Conservation (phyloP, 805 yeast species). For the Sugiyamaella chiloensis region DNA sequence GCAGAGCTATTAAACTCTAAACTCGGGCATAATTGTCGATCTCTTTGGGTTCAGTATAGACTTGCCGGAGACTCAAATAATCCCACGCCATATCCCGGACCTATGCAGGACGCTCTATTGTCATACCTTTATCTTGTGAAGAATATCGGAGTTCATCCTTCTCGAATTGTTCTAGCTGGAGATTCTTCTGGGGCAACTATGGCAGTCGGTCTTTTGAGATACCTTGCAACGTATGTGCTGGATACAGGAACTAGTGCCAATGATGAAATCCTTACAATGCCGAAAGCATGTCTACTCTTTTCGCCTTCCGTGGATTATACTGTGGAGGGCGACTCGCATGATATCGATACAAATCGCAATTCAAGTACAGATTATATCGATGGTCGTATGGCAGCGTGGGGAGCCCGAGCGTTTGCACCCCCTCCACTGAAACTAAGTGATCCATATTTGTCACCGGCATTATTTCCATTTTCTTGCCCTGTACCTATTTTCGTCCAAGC, state of each 20-base stretch:
- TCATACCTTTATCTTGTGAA: constrained; percentile 2
- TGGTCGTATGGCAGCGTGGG: constrained; percentile 9
- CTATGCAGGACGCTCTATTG: constrained; percentile 3
- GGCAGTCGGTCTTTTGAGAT: neutral
- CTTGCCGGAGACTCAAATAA: constrained; percentile 3
- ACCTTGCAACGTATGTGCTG: neutral
- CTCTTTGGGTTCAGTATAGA: constrained; percentile 8
- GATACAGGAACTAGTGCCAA: no score
- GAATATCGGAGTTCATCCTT: neutral
- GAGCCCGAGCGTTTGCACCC: constrained; percentile 6
- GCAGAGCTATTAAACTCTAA: neutral
- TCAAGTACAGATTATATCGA: constrained; percentile 1
- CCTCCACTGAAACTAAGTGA: constrained; percentile 1
- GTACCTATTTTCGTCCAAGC: constrained; percentile 5
- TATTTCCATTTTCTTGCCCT: constrained; percentile 1
- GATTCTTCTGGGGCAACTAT: constrained; percentile 7
- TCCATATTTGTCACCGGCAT: constrained; percentile 7
- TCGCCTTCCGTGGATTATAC: constrained; percentile 5
- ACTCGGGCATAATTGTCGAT: neutral
- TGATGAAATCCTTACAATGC: neutral
- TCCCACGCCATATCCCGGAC: constrained; percentile 4
- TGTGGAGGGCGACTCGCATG: constrained; percentile 2
- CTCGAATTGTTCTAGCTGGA: constrained; percentile 5
- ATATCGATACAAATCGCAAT: constrained; percentile 1
- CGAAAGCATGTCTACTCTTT: constrained; percentile 5